Base-by-base conservation (phyloP, 2,329 filamentous ascomycete genomes). In the Cytospora paraplurivora region DNA sequence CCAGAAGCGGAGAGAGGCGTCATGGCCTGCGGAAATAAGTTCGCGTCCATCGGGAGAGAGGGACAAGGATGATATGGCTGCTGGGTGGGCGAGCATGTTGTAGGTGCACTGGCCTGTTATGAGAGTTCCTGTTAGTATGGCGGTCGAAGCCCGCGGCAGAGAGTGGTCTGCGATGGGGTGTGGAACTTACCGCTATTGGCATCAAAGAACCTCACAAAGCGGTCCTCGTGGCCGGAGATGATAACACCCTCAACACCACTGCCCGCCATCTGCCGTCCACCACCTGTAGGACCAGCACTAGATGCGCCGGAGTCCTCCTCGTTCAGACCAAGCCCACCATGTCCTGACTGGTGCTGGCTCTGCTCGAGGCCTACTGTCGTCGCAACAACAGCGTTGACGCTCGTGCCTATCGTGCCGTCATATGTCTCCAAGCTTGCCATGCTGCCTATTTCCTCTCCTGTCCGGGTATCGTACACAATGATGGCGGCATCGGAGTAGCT, bases 361-460 rank as follows among this genome's bases (percentile, higher is more conserved):
- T 93, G 89, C 70, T 97, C 94, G 33, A 96, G 83, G 1, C 91
- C 91, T 19, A 89, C 84, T 0, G 91, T 95, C 1, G 92, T 96
- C 1, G 94, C 92, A 17, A 96, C 94, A 10, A 98, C 89, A 0
- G 92, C 87, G 72, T 97, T 99, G 68, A 99, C 92, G 47, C 92
- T 94, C 5, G 89, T 91, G 57, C 85, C 83, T 51, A 78, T 70
- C 0, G 92, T 95, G 10, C 91, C 91, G 70, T 99, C 91, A 70
- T 97, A 98, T 0, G 94, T 98, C 76, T 98, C 95, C 55, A 90
- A 81, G 73, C 93, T 97, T 41, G 92, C 92, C 94, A 99, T 98
- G 54, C 87, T 88, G 37, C 93, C 92, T 47, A 97, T 86, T 72
- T 96, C 92, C 75, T 98, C 95, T 54, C 93, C 95, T 0, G 91